Percentiles rank a stretch among this genome's conserved stretches.
Conservation (phyloP, 192 early-diverging fungal genomes). For the Oehlia diaphana region DNA sequence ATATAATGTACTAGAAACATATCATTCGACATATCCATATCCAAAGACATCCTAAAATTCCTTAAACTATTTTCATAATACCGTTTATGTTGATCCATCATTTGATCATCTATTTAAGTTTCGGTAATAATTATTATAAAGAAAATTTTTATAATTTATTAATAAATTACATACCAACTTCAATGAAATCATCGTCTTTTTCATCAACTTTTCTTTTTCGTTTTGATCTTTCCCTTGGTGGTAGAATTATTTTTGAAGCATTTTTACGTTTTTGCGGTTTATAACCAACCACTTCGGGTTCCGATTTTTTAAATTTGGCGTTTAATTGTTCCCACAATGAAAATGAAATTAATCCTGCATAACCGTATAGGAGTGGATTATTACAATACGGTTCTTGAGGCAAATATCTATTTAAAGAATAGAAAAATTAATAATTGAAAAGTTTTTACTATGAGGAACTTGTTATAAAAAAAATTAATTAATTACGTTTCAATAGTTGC, state of each 20-base stretch:
- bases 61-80: slow-evolving; percentile 13
- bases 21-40: slow-evolving; percentile 20
- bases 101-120: neutral
- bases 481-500: slow-evolving; percentile 18
- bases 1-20: slow-evolving; percentile 10
- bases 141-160: neutral
- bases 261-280: neutral
- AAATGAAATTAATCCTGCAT: slow-evolving; percentile 14
- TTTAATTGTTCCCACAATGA: slow-evolving; percentile 12
- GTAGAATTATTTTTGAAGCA: neutral
- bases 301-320: neutral
- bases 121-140: no score
- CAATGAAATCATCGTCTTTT: neutral
- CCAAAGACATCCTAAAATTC: neutral
- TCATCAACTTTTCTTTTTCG: neutral
- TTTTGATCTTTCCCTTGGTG: neutral
- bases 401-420: slow-evolving; percentile 8
- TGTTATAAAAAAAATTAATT: neutral
- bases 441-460: neutral
- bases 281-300: neutral
- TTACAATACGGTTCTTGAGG: neutral
- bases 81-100: neutral
- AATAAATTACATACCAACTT: neutral
- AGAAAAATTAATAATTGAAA: neutral
- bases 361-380: slow-evolving; percentile 20